Evolutionary conservation across 2,329 filamentous ascomycete genomes (phyloP), one percentile per base, ranked within the genome.

Genomic region (Colletotrichum falcatum): DNA sequence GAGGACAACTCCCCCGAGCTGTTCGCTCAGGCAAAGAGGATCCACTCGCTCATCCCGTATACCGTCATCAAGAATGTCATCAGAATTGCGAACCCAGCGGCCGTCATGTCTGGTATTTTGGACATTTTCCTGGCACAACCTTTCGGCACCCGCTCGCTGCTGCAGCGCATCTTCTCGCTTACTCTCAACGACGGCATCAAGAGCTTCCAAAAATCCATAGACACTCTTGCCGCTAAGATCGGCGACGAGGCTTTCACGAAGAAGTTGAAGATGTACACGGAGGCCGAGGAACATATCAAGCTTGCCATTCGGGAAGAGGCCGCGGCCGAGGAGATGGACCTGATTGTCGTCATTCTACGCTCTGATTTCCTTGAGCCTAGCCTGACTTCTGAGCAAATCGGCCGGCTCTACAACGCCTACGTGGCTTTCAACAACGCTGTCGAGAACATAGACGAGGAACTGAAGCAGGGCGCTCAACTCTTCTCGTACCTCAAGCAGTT

Each of bases 1-100:
- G 96, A 99, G 80, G 96, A 99, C 82, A 99, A 99, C 80, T 98
- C 95, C 0, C 95, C 96, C 0, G 96, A 99, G 78, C 82, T 99
- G 37, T 98, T 98, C 79, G 94, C 94, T 0, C 96, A 99, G 81
- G 91, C 93, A 5, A 97, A 95, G 82, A 90, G 93, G 71, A 98
- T 98, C 62, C 96, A 99, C 79, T 97, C 95, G 0, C 88, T 98
- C 66, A 92, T 99, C 54, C 96, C 96, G 0, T 99, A 99, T 78
- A 92, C 91, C 0, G 85, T 98, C 59, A 86, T 99, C 79, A 99
- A 99, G 84, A 98, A 98, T 78, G 94, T 97, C 56, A 98, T 99
- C 77, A 91, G 95, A 66, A 94, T 98, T 75, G 94, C 96, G 28
- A 99, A 99, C 76, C 96, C 96, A 2, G 95, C 95, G 0, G 94